phyloP scores from a whole-genome alignment of 2,329 filamentous ascomycete species.

The Fusarium irregulare region DNA sequence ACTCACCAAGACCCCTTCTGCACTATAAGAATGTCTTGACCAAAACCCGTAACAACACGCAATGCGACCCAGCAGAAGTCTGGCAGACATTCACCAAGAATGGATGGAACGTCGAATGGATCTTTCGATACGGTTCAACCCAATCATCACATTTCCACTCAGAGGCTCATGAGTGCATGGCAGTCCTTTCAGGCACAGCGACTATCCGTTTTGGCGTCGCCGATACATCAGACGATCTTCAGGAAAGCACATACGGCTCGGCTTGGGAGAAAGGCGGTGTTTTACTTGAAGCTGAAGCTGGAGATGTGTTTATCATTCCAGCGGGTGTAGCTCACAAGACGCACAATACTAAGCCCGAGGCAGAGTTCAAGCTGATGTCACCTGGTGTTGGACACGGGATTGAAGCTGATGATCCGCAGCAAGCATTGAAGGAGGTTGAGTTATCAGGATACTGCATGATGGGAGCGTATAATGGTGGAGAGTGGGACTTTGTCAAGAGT shows the following conservation, averaged over 20 bases:
- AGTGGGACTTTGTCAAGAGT: constrained; percentile 38
- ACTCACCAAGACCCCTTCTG: constrained; percentile 63
- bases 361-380: constrained; percentile 52
- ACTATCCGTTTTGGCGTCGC: constrained; percentile 66
- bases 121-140: constrained; percentile 66
- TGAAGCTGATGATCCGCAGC: constrained; percentile 50
- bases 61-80: constrained; percentile 53
- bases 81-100: constrained; percentile 57
- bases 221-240: constrained; percentile 55
- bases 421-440: constrained; percentile 51
- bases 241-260: constrained; percentile 54
- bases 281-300: constrained; percentile 58
- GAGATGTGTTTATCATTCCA: constrained; percentile 70
- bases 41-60: not conserved
- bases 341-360: constrained; percentile 54
- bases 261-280: constrained; percentile 61
- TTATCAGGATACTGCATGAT: constrained; percentile 52
- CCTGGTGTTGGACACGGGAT: constrained; percentile 56
- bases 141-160: constrained; percentile 69
- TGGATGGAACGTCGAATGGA: constrained; percentile 66
- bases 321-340: constrained; percentile 68
- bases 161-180: constrained; percentile 67
- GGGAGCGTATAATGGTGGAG: constrained; percentile 59
- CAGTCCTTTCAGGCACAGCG: constrained; percentile 63
- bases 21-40: constrained; percentile 56